Evolutionary conservation across 2,329 filamentous ascomycete species (phyloP), one percentile per base, ranked within the genome.

Genomic region (Nemania sp.): DNA sequence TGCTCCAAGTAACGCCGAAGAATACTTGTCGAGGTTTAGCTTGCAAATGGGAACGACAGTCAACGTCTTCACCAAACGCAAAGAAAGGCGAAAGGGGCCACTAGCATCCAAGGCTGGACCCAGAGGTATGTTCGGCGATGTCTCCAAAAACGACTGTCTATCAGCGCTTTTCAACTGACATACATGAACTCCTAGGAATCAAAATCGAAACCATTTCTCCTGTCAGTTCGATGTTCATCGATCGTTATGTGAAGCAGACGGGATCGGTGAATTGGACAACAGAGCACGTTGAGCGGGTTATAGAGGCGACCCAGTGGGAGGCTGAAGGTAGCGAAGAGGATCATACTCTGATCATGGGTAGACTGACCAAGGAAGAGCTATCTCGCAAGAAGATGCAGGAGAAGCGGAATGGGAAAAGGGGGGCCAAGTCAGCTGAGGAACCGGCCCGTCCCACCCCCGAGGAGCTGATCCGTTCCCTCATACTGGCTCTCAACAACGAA

Each of bases 31-130:
- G 28, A 68, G 67, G 14, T 74, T 73, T 45, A 58, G 55, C 12
- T 60, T 77, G 5, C 71, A 72, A 46, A 70, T 74, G 59, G 75
- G 74, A 19, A 60, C 59, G 14, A 70, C 71, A 58, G 46, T 6
- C 62, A 63, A 37, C 60, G 55, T 23, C 23, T 48, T 48, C 40
- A 40, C 9, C 22, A 40, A 22, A 48, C 45, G 45, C 22, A 48
- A 48, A 30, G 45, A 48, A 48, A 48, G 40, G 23, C 22, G 45
- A 30, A 48, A 40, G 45, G 45, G 33, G 45, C 45, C 45, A 30
- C 15, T 48, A 9, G 45, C 31, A 17, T 48, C 34, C 33, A 48
- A 37, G 34, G 45, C 45, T 40, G 45, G 45, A 14, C 45, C 45
- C 15, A 48, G 34, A 48, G 45, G 45, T 48, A 48, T 39, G 45